Base-by-base conservation (phyloP, 176 grass and related monocot genomes). In the Carex parvula region DNA sequence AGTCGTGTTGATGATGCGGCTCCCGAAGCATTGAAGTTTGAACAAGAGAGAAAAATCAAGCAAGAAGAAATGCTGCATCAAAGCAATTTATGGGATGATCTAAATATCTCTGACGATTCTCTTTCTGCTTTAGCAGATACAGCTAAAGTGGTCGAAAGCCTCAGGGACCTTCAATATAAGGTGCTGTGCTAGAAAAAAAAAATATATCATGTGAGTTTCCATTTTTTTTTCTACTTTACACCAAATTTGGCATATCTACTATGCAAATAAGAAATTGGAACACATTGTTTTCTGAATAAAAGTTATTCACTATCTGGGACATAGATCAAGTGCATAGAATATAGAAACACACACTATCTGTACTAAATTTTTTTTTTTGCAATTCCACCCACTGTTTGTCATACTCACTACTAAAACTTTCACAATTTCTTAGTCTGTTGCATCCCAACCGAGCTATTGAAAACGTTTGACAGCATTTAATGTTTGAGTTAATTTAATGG, bases 111-210 rank as follows among this genome's bases (percentile, higher is more conserved):
- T 1, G 86, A 91, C 6, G 92, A 93, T 72, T 81, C 84, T 0
- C 93, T 98, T 17, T 86, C 91, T 83, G 88, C 55, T 71, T 89
- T 98, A 58, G 93, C 95, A 5, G 85, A 98, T 83, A 70, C 91
- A n/a, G 82, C 87, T 41, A 91, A 81, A 52, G 82, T 93, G 68
- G 92, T 98, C 3, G 90, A 98, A 80, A 83, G 76, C 87, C 92
- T 98, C 83, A 98, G 92, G 79, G 95, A 98, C 85, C 88, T 98
- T 84, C 84, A 70, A 87, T 91, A 86, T 86, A 94, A 98, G 95
- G 95, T 95, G 86, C 52, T 86, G 88, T 89, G 81, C 81, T 87
- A 82, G 60, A 70, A 33, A 52, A 42, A 30, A 53, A 53, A 87
- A 79, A 5, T 42, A 39, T 80, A 73, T 75, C 64, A 85, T 57